Evolutionary conservation across 768 basidiomycete genomes (phyloP), one percentile per base, ranked within the genome.

Genomic region (Neoboletus magnificus): DNA sequence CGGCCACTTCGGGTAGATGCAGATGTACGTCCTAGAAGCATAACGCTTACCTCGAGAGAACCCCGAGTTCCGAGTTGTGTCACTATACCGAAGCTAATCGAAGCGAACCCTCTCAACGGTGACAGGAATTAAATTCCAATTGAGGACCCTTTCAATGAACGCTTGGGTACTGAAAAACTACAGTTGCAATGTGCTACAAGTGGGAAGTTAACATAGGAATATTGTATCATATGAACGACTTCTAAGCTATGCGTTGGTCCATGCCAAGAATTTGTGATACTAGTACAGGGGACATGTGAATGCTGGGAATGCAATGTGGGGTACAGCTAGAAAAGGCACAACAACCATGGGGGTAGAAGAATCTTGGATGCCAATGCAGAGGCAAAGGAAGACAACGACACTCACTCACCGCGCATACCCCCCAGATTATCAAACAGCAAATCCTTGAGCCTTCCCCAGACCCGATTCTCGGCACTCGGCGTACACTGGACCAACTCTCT

Each of bases 381-480:
- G 39, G 52, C 35, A 27, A 45, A 49, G 32, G 23, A 32, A 33
- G 41, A 29, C 45, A 4, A 47, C 30, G 45, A 20, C 45, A 16
- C 47, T 65, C 44, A 69, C 65, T 53, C 67, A 60, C 60, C 58
- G 12, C 56, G 65, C 30, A 55, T 16, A 45, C 57, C 49, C 13
- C 55, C 55, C 35, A 72, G 43, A 23, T 64, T 66, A 46, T 72
- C 66, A 57, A 66, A 66, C 20, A 70, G 54, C 57, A 70, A 50
- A 54, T 66, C 68, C 48, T 63, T 72, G 56, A 70, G 49, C 53
- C 53, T 64, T 43, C 58, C 66, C 68, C 66, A 70, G 27, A 72
- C 56, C 29, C 58, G 62, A 33, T 29, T 61, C 27, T 70, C 70
- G 10, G 42, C 36, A 54, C 32, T 54, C 13, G 58, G 58, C 13